Conservation (phyloP, 2,329 filamentous ascomycete species). For the Diatrype stigma region DNA sequence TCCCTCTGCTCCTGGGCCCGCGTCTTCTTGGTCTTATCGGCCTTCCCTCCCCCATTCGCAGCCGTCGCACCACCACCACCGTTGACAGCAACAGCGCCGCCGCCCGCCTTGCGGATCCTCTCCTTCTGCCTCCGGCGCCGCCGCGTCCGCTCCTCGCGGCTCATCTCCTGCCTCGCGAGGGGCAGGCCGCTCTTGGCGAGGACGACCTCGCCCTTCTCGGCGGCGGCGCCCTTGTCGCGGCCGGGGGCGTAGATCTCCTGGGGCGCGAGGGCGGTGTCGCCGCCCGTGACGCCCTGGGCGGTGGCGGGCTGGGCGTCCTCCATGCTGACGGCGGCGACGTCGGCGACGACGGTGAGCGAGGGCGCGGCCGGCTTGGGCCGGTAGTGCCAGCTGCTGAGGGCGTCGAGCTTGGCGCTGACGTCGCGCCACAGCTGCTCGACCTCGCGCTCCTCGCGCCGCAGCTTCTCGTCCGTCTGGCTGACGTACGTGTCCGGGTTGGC, state of each 20-base stretch:
- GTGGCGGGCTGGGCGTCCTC: conserved; percentile 90
- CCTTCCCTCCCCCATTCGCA: not conserved
- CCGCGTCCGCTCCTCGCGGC: conserved; percentile 76
- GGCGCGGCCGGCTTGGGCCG: conserved; percentile 80
- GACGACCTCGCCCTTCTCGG: conserved; percentile 66
- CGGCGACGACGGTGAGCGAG: conserved; percentile 80
- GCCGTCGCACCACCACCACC: conserved; percentile 22
- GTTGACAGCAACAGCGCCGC: conserved; percentile 18
- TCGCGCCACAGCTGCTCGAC: conserved; percentile 80
- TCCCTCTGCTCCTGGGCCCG: conserved; percentile 53
- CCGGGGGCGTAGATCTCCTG: conserved; percentile 91
- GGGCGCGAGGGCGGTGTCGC: conserved; percentile 75
- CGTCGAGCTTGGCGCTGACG: conserved; percentile 75
- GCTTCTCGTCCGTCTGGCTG: conserved; percentile 76
- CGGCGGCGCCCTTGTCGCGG: conserved; percentile 48
- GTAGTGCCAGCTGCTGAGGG: conserved; percentile 91
- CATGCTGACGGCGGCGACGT: conserved; percentile 89
- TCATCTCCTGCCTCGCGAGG: conserved; percentile 80
- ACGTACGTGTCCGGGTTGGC: conserved; percentile 75
- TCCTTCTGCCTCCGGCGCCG: conserved; percentile 80
- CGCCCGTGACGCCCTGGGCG: conserved; percentile 66
- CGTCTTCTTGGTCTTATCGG: conserved; percentile 22
- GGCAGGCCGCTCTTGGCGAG: conserved; percentile 68
- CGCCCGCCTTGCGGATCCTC: conserved; percentile 67
- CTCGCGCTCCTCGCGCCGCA: conserved; percentile 76